These are phyloP conservation scores for Phytophthora idaei DNA, from an alignment of 352 stramenopile genomes.

Conservation along the genomic window DNA sequence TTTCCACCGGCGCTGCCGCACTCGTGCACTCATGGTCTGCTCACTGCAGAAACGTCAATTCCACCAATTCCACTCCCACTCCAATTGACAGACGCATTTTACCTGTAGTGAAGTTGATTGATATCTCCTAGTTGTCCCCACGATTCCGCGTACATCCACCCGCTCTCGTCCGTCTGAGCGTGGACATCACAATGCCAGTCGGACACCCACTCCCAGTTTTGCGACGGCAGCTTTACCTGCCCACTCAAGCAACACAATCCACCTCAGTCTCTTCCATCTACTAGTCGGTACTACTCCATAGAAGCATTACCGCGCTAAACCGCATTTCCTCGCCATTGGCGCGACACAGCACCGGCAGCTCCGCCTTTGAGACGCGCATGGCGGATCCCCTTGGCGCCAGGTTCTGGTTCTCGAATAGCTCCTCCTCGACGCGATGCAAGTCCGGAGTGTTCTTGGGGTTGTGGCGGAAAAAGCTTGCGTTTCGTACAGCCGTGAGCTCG, in stretches of 20 bases:
- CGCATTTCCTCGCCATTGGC: constrained; percentile 36
- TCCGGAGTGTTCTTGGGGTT: constrained; percentile 20
- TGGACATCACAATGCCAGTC: constrained; percentile 55
- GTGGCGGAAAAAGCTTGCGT: not conserved
- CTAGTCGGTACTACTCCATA: not conserved
- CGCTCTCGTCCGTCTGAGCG: constrained; percentile 52
- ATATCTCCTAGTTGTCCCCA: constrained; percentile 38
- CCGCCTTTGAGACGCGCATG: constrained; percentile 12
- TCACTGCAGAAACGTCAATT: constrained; percentile 32
- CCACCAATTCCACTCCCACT: not conserved
- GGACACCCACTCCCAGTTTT: constrained; percentile 68
- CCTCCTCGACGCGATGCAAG: constrained; percentile 46
- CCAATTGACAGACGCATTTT: not conserved
- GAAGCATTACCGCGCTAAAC: constrained; percentile 46
- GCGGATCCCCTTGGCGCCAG: constrained; percentile 42
- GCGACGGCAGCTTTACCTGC: constrained; percentile 54
- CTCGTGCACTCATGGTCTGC: constrained; percentile 35
- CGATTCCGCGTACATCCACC: constrained; percentile 60
- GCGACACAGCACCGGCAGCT: constrained; percentile 35
- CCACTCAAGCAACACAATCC: not conserved
- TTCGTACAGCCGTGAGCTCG: constrained; percentile 36
- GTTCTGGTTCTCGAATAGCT: constrained; percentile 64
- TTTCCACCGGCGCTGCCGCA: constrained; percentile 63
- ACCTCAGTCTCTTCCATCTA: constrained; percentile 9
- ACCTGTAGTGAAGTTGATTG: constrained; percentile 32